Evolutionary conservation across 1,284 basidiomycete species (phyloP).

Genomic region (Trichosporon ovoides): DNA sequence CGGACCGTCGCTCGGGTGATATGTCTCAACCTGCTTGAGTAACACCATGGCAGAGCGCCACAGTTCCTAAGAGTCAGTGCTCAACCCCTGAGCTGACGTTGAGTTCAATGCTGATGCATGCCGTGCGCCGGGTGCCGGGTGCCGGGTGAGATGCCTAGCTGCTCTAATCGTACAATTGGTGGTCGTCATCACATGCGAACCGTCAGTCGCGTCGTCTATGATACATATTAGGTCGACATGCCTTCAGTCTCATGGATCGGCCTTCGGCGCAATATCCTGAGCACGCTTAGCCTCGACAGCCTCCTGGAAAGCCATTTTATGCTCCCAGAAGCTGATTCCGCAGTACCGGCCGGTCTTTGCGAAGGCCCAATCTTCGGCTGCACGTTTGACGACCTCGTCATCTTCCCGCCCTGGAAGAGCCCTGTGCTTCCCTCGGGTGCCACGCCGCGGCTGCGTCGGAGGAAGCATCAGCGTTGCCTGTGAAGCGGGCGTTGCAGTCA

Average conservation of each 20-base stretch:
- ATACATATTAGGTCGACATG: too few relatives aligned
- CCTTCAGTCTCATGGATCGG: background rate
- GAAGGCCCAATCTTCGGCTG: background rate
- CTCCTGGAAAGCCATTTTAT: conserved; percentile 1
- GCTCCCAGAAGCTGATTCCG: conserved; percentile 3
- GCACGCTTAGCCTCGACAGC: background rate
- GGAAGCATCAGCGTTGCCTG: background rate
- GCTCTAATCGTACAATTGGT: too few relatives aligned
- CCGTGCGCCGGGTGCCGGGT: too few relatives aligned
- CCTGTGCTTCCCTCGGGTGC: background rate
- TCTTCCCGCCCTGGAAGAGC: background rate
- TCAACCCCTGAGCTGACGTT: too few relatives aligned
- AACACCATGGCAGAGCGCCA: too few relatives aligned
- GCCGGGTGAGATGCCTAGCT: too few relatives aligned
- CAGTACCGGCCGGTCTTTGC: background rate
- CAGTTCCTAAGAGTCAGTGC: too few relatives aligned
- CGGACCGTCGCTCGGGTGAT: too few relatives aligned
- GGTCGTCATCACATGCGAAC: too few relatives aligned
- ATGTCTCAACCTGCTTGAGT: too few relatives aligned
- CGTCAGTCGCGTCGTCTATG: too few relatives aligned
- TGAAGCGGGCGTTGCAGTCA: background rate
- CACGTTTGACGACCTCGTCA: background rate
- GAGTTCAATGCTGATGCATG: too few relatives aligned
- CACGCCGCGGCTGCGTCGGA: background rate
- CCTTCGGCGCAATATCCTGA: background rate